Evolutionary conservation across 352 stramenopile genomes (phyloP).

Genomic region (Phytophthora lateralis): DNA sequence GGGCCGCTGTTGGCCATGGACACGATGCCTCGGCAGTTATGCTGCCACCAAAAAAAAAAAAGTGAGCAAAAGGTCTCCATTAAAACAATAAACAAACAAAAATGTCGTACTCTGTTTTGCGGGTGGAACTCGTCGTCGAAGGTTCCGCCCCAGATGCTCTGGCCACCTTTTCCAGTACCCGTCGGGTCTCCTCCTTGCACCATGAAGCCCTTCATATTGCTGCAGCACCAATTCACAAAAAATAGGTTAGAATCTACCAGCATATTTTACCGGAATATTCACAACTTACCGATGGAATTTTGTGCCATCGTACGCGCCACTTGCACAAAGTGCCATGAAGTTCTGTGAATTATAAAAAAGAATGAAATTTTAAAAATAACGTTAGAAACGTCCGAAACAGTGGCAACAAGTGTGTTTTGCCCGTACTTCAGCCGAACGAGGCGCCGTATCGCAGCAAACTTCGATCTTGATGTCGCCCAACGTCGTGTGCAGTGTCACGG

Average conservation of each 20-base stretch:
- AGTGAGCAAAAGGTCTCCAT: conserved; percentile 6
- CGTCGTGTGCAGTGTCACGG: conserved; percentile 95
- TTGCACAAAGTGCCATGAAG: conserved; percentile 95
- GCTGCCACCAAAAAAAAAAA: conserved; percentile 43
- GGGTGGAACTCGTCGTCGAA: conserved; percentile 94
- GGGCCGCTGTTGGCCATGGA: conserved; percentile 93
- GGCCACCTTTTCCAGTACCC: conserved; percentile 89
- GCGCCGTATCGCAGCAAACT: conserved; percentile 95
- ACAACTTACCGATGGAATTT: conserved; percentile 85
- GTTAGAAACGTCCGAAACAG: neutral
- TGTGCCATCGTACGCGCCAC: conserved; percentile 90
- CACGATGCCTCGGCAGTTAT: conserved; percentile 91
- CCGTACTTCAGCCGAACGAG: conserved; percentile 79
- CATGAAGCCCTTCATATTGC: conserved; percentile 91
- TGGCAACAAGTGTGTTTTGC: neutral
- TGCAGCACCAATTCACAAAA: conserved; percentile 15
- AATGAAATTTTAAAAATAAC: neutral
- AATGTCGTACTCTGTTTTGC: conserved; percentile 64
- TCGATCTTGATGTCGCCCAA: conserved; percentile 97
- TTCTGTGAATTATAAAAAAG: conserved; percentile 79
- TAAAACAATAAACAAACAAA: neutral
- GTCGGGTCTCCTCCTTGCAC: conserved; percentile 91
- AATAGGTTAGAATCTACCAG: neutral
- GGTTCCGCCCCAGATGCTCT: conserved; percentile 91
- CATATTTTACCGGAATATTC: neutral